Conservation (phyloP, 768 basidiomycete species). For the Lactifluus subvellereus region DNA sequence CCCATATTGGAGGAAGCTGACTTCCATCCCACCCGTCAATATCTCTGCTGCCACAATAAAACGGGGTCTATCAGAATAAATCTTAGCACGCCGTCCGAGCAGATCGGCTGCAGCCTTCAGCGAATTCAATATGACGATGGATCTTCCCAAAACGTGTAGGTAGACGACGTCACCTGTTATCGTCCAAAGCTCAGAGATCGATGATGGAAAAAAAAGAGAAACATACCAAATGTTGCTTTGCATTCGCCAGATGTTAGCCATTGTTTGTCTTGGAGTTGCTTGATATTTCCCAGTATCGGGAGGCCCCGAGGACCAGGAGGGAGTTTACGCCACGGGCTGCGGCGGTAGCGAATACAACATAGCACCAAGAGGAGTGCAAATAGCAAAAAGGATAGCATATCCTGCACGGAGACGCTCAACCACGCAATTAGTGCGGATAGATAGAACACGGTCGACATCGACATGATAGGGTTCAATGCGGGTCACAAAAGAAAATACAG, state of each 20-base stretch:
- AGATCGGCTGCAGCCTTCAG: constrained; percentile 40
- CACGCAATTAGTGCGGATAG: not conserved
- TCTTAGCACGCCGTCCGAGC: constrained; percentile 41
- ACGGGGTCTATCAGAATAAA: constrained; percentile 49
- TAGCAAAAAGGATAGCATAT: not conserved
- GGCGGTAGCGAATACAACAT: constrained; percentile 2
- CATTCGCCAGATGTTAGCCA: constrained; percentile 19
- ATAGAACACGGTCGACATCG: constrained; percentile 2
- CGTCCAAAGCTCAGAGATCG: not conserved
- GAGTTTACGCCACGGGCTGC: constrained; percentile 23
- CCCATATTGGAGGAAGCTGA: constrained; percentile 20
- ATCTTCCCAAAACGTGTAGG: constrained; percentile 41
- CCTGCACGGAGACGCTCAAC: not conserved
- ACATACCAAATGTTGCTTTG: constrained; percentile 13
- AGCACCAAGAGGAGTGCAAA: not conserved
- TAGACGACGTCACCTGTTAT: constrained; percentile 37
- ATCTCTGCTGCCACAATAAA: constrained; percentile 22
- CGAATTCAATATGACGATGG: constrained; percentile 44
- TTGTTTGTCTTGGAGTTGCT: constrained; percentile 16
- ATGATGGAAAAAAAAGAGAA: not conserved
- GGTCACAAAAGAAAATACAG: not conserved
- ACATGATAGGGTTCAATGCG: constrained; percentile 14
- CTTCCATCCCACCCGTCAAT: constrained; percentile 19
- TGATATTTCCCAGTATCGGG: constrained; percentile 19
- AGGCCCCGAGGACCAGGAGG: constrained; percentile 20